A percentile compares a stretch with the other conserved stretches of the same genome.
Conservation (phyloP, 2,329 filamentous ascomycete species). For the Hansfordia pulvinata region DNA sequence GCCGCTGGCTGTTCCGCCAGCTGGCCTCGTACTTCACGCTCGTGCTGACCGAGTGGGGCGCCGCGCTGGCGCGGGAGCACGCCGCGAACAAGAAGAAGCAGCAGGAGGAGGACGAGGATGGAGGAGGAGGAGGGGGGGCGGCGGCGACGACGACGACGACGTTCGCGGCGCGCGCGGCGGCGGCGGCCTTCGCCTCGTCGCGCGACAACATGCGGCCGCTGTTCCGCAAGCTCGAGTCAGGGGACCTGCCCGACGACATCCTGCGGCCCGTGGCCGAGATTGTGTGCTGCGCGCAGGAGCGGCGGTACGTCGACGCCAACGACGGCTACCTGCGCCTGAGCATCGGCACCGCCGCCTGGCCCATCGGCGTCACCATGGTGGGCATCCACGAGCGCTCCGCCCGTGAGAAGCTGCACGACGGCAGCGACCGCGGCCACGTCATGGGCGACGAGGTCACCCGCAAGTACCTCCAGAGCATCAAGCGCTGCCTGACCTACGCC, state of each 20-base stretch:
- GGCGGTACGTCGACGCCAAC: constrained; percentile 91
- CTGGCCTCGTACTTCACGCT: constrained; percentile 93
- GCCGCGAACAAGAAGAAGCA: constrained; percentile 1
- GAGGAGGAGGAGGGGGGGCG: too few relatives aligned
- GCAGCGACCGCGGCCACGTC: constrained; percentile 80
- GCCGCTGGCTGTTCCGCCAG: constrained; percentile 68
- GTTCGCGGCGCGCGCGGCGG: constrained; percentile 68
- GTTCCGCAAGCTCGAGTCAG: constrained; percentile 78
- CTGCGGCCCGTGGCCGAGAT: constrained; percentile 82
- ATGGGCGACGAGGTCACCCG: constrained; percentile 93
- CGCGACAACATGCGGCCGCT: constrained; percentile 79
- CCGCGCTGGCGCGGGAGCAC: constrained; percentile 57
- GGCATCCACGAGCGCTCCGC: constrained; percentile 97
- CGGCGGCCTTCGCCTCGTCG: constrained; percentile 75
- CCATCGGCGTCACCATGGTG: constrained; percentile 98
- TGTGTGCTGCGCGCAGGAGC: constrained; percentile 76
- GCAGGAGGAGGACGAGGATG: too few relatives aligned
- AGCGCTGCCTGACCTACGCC: constrained; percentile 89
- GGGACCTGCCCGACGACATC: constrained; percentile 64
- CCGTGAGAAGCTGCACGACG: constrained; percentile 85
- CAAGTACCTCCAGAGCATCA: constrained; percentile 96
- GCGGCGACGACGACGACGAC: constrained; percentile 37
- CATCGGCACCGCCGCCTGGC: constrained; percentile 96
- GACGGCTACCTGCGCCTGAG: constrained; percentile 86
- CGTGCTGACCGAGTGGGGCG: constrained; percentile 80